Evolutionary conservation across 257 asterid species (phyloP).

Genomic region (Solanum medicagineum): DNA sequence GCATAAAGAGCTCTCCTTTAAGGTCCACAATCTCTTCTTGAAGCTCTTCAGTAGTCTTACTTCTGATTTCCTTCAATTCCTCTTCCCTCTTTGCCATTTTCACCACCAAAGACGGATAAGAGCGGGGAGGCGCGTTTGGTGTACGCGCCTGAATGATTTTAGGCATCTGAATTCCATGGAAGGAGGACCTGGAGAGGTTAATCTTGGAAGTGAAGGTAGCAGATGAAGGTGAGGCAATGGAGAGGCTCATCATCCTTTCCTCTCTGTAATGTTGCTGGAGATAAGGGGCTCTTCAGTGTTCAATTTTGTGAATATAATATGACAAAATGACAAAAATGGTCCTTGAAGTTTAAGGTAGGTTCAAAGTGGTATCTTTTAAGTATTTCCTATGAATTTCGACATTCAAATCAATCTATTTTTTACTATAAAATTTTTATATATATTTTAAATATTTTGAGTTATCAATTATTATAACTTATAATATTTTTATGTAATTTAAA

Average conservation of each 20-base stretch:
- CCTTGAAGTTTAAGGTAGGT: neutral
- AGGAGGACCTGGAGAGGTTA: conserved; percentile 28
- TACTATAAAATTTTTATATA: too few relatives aligned
- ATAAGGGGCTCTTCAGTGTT: neutral
- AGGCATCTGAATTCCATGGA: conserved; percentile 50
- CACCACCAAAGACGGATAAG: conserved; percentile 32
- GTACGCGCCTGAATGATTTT: conserved; percentile 26
- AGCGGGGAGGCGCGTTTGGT: conserved; percentile 4
- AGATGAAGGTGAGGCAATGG: conserved; percentile 39
- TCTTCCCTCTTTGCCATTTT: conserved; percentile 77
- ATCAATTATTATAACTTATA: too few relatives aligned
- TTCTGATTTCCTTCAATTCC: conserved; percentile 68
- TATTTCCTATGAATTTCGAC: neutral
- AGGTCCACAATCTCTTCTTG: conserved; percentile 57
- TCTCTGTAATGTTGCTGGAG: neutral
- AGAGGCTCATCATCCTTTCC: conserved; percentile 48
- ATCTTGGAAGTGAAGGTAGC: conserved; percentile 26
- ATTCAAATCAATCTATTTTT: too few relatives aligned
- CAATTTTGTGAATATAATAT: neutral
- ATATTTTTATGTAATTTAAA: too few relatives aligned
- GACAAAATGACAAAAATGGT: neutral
- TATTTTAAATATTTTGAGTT: too few relatives aligned
- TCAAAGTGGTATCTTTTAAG: neutral
- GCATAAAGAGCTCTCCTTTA: conserved; percentile 95
- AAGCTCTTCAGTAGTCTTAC: conserved; percentile 60